Percentiles rank a stretch among this genome's conserved stretches.
These are phyloP conservation scores for Neoboletus subvelutipes DNA, from an alignment of 768 basidiomycete species.

Conservation along the genomic window DNA sequence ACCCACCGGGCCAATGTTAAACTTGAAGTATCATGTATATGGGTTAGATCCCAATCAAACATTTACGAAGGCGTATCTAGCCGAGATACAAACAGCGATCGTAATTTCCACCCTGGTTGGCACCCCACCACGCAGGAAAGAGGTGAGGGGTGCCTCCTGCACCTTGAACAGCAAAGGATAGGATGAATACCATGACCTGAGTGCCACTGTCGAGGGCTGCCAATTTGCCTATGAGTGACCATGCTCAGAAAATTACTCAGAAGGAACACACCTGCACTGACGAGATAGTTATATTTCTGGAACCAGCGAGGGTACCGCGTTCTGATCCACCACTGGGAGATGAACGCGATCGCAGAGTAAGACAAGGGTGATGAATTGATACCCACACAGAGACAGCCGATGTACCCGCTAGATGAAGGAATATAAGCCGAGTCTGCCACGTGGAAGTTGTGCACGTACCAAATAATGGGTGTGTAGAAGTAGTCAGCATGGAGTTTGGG, in stretches of 20 bases:
- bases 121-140: conserved; percentile 62
- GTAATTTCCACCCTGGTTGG: conserved; percentile 49
- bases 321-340: conserved; percentile 40
- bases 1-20: no score
- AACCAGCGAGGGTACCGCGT: conserved; percentile 38
- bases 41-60: no score
- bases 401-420: conserved; percentile 12
- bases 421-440: neutral
- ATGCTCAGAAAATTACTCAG: neutral
- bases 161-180: conserved; percentile 51
- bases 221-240: neutral
- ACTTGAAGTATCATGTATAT: no score
- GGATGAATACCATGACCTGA: conserved; percentile 55
- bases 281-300: conserved; percentile 37
- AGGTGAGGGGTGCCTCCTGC: conserved; percentile 47
- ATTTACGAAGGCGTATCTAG: conserved; percentile 9
- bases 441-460: conserved; percentile 15
- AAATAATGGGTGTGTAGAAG: conserved; percentile 32
- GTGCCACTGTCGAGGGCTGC: conserved; percentile 39
- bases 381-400: conserved; percentile 21
- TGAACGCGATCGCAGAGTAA: conserved; percentile 26
- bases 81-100: conserved; percentile 26
- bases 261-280: conserved; percentile 40
- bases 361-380: conserved; percentile 28
- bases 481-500: conserved; percentile 31